phyloP scores from a whole-genome alignment of 23 red algal genomes.

The Gracilaria domingensis region DNA sequence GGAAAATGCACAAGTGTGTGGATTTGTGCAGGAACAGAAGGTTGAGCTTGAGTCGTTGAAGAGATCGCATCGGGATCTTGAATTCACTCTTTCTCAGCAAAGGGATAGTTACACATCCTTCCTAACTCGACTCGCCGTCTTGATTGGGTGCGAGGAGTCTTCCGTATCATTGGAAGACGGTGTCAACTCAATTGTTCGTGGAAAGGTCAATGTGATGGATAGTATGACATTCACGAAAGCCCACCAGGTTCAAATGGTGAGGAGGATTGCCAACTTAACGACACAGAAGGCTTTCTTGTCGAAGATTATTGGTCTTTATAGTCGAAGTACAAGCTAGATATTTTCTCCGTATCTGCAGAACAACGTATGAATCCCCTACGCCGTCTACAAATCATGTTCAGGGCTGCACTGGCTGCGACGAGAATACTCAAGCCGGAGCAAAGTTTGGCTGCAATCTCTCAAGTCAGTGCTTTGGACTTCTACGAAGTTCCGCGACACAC shows the following conservation, averaged over 20 bases:
- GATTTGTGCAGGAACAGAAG: slow-evolving; percentile 51
- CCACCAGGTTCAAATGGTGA: no score
- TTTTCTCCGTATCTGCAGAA: slow-evolving; percentile 22
- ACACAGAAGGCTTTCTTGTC: no score
- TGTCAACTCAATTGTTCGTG: slow-evolving; percentile 27
- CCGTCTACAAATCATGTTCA: no score
- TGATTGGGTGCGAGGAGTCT: slow-evolving; percentile 32
- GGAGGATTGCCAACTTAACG: no score
- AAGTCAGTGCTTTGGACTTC: no score
- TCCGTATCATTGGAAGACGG: slow-evolving; percentile 51
- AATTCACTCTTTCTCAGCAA: no score
- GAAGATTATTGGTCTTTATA: slow-evolving; percentile 54
- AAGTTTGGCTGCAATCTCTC: no score
- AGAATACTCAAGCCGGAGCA: no score
- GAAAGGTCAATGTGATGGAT: neutral
- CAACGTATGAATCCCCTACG: neutral
- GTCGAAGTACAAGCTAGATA: slow-evolving; percentile 53
- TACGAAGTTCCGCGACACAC: no score
- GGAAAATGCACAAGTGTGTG: slow-evolving; percentile 56
- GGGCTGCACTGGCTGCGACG: no score
- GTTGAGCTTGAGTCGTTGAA: slow-evolving; percentile 40
- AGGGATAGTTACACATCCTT: no score
- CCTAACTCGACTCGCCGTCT: slow-evolving; percentile 16
- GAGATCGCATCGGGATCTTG: no score
- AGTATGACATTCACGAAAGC: neutral